Percentiles rank a stretch among this genome's conserved stretches.
Conservation (phyloP, 2,329 filamentous ascomycete species). For the Drechslerella dactyloides region DNA sequence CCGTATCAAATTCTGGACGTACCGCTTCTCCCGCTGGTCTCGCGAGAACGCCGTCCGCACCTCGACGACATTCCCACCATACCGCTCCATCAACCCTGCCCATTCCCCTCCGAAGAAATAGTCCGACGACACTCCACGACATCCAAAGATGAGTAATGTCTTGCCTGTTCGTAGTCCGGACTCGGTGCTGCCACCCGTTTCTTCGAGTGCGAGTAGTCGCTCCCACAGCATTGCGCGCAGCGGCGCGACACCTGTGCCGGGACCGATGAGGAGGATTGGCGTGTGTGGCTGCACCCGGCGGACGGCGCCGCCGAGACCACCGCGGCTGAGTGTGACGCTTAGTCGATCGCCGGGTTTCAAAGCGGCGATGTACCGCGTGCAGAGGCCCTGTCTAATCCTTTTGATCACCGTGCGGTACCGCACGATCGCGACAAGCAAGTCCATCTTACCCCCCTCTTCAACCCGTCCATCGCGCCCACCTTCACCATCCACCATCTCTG, state of each 20-base stretch:
- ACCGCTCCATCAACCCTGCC: slow-evolving; percentile 60
- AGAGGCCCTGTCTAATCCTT: slow-evolving; percentile 82
- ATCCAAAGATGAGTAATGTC: slow-evolving; percentile 79
- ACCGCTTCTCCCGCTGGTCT: slow-evolving; percentile 67
- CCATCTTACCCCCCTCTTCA: slow-evolving; percentile 62
- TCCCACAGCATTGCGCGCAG: slow-evolving; percentile 82
- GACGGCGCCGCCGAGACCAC: slow-evolving; percentile 60
- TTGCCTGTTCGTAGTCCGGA: slow-evolving; percentile 57
- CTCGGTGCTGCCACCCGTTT: not conserved
- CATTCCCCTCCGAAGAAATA: slow-evolving; percentile 85
- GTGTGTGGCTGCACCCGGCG: slow-evolving; percentile 59
- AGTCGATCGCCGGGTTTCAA: slow-evolving; percentile 68
- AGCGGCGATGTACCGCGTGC: slow-evolving; percentile 80
- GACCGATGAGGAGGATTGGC: slow-evolving; percentile 78
- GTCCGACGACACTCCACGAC: slow-evolving; percentile 75
- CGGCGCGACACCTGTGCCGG: slow-evolving; percentile 86
- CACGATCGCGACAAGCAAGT: slow-evolving; percentile 84
- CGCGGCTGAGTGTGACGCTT: slow-evolving; percentile 65
- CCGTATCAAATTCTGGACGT: slow-evolving; percentile 71
- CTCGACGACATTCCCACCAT: slow-evolving; percentile 59
- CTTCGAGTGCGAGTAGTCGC: slow-evolving; percentile 59
- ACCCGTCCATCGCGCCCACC: slow-evolving; percentile 15
- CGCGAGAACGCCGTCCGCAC: slow-evolving; percentile 73
- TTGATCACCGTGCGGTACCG: slow-evolving; percentile 89
- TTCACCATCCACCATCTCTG: slow-evolving; percentile 23